Evolutionary conservation across 192 early-diverging fungal species (phyloP), one percentile per base, ranked within the genome.

Genomic region (Rhizophagus sp.): DNA sequence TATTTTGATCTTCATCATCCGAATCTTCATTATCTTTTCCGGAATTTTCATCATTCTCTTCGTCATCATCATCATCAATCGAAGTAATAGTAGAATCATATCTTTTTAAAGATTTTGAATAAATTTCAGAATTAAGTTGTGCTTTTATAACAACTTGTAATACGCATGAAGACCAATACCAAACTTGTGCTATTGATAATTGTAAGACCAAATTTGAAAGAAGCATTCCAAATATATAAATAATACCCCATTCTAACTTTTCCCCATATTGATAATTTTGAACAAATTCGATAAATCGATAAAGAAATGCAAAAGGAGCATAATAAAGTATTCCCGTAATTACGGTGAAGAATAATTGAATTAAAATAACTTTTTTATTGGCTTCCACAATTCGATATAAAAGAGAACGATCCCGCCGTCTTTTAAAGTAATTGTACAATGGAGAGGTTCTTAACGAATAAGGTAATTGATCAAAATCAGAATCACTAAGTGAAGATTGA

Each of bases 91-190:
- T 85, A 83, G 88, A 81, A 76, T 89, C 85, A 22, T 88, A 84
- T 7, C 85, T 81, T 19, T 79, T 82, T n/a, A 94, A 81, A 3
- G 91, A 89, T 79, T 93, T 94, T 44, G 83, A 78, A 49, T 92
- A 91, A 1, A 94, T 87, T 82, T 93, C 93, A 4, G 89, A 78
- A 75, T 86, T 89, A 52, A 89, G 49, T 15, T 88, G 66, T 12
- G 85, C 87, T 81, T 89, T 90, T 61, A 90, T 44, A 19, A 17
- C 39, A 27, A 64, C 9, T 44, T 76, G 61, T 19, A 76, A 25
- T 15, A 47, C 19, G 63, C 61, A 10, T 39, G 61, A 63, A 65
- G 25, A 34, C 62, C 57, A 63, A 64, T 63, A 76, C 75, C 75
- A 76, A 49, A 24, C 7, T 22, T 76, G 75, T 24, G 75, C 19